Evolutionary conservation across 139 green algal genomes (phyloP), one percentile per base, ranked within the genome.

Genomic region (Edaphochlamys debaryana): DNA sequence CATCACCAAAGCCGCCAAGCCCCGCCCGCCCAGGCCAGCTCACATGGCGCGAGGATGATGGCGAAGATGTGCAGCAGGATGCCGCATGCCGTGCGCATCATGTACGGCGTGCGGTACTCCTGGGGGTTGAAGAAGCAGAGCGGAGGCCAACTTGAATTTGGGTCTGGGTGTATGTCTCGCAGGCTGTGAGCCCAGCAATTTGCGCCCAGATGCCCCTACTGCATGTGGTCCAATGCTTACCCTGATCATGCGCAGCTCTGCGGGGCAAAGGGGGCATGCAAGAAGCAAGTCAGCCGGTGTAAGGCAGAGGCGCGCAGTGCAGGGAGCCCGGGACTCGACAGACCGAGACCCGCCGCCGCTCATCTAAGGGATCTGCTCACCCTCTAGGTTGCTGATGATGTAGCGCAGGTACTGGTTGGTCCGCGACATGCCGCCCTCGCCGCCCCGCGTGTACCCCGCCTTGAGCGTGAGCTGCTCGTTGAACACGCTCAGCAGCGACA

Each of bases 341-440:
- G n/a, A n/a, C n/a, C n/a, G n/a, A n/a, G n/a, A n/a, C n/a, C n/a
- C n/a, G n/a, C n/a, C n/a, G n/a, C n/a, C n/a, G n/a, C n/a, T n/a
- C n/a, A n/a, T n/a, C n/a, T n/a, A n/a, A n/a, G n/a, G n/a, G n/a
- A n/a, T n/a, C n/a, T n/a, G n/a, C 73, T 13, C 32, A 81, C 74
- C 74, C 52, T 82, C 76, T 9, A 82, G 42, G 60, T 82, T 82
- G 42, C 42, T 67, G 27, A 92, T 85, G 34, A 92, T 83, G 85
- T 92, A 92, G 9, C 88, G 88, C 29, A 92, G 71, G 85, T 92
- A 92, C 81, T 92, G 88, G 67, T 87, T 87, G 71, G 88, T 89
- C n/a, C 85, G 85, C 1, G 69, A 86, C 74, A 88, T 79, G n/a
- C 85, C 85, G 48, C 88, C 88, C 67, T 91, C 88, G 23, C 88